Evolutionary conservation across 176 grass and related monocot species (phyloP).

Genomic region (Lolium perenne): DNA sequence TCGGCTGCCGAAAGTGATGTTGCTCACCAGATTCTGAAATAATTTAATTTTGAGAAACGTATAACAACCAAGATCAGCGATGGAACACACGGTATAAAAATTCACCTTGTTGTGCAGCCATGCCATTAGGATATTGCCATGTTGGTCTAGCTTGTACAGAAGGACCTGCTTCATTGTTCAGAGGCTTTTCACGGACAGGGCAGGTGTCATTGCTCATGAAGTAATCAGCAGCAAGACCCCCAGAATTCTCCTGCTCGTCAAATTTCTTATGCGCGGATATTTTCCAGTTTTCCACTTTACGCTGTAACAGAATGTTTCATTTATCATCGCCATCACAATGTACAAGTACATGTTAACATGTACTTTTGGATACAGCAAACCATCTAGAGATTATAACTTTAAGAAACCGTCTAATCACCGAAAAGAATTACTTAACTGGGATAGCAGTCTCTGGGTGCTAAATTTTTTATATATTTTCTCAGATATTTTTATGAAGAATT

Average conservation of each 20-base stretch:
- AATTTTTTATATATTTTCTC: not conserved
- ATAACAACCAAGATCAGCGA: not conserved
- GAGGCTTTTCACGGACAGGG: not conserved
- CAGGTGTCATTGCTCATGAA: not conserved
- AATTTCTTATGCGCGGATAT: not conserved
- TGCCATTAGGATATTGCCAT: not conserved
- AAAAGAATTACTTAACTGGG: not conserved
- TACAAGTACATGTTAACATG: not conserved
- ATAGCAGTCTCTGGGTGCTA: not conserved
- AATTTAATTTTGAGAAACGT: not conserved
- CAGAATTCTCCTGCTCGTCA: not conserved
- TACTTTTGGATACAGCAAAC: not conserved
- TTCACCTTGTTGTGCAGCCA: not conserved
- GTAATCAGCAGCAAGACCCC: not conserved
- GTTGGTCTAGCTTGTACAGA: not conserved
- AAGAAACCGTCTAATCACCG: not conserved
- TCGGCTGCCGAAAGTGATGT: not conserved
- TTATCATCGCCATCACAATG: not conserved
- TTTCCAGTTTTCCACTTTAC: constrained; percentile 19
- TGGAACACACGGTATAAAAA: not conserved
- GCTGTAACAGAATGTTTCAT: constrained; percentile 17
- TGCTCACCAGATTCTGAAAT: not conserved
- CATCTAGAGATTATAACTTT: not conserved
- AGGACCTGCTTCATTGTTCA: constrained; percentile 28
- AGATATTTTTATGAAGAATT: not conserved